Evolutionary conservation across 2,329 filamentous ascomycete species (phyloP).

Genomic region (Zelopaecilomyces penicillatus): DNA sequence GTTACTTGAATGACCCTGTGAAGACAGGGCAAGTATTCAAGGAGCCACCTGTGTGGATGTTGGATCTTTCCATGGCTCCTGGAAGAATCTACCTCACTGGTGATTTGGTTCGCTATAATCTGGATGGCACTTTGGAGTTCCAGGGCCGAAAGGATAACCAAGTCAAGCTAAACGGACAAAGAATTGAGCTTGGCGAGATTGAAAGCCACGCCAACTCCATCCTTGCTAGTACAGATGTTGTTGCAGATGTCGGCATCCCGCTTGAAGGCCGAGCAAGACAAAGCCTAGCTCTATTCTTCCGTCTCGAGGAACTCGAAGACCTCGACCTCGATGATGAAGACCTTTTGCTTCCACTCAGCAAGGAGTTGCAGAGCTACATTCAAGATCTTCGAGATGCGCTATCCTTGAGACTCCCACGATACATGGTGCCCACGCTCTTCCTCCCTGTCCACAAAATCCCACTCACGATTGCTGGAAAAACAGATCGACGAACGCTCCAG

Average conservation of each 20-base stretch:
- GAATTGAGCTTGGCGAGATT: constrained; percentile 36
- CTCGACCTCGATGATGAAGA: too few species aligned
- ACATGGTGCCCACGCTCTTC: neutral
- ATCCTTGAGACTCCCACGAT: neutral
- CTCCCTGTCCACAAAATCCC: neutral
- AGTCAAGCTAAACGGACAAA: constrained; percentile 48
- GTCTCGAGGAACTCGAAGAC: too few species aligned
- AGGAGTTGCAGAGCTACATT: too few species aligned
- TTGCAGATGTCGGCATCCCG: neutral
- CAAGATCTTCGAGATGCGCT: too few species aligned
- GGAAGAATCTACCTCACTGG: constrained; percentile 34
- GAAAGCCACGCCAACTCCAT: constrained; percentile 7
- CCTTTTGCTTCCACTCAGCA: too few species aligned
- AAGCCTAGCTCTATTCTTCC: too few species aligned
- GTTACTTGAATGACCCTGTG: constrained; percentile 37
- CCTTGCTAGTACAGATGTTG: neutral
- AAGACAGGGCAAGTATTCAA: constrained; percentile 33
- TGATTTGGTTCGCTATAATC: constrained; percentile 34
- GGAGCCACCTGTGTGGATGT: neutral
- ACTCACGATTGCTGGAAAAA: neutral
- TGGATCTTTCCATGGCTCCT: neutral
- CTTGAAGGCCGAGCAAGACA: neutral
- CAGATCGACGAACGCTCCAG: neutral
- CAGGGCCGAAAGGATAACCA: constrained; percentile 47
- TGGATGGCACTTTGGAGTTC: constrained; percentile 32